These are phyloP conservation scores for Lathyrus sativus DNA, from an alignment of 306 rosid species.

Conservation along the genomic window DNA sequence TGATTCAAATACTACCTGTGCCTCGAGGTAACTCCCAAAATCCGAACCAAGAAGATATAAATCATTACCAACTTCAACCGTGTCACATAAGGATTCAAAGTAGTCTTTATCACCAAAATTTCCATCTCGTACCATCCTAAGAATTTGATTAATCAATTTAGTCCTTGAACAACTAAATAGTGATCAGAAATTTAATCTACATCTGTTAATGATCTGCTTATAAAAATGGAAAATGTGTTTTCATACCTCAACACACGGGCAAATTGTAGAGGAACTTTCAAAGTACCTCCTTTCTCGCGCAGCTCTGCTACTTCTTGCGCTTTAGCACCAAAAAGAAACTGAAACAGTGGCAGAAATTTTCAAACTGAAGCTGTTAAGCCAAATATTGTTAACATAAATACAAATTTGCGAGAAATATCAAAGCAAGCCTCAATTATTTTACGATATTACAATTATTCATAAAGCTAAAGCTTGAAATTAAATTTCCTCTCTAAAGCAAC, in stretches of 20 bases:
- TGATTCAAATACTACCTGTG: conserved; percentile 54
- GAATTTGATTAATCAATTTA: conserved; percentile 30
- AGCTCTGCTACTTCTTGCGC: conserved; percentile 57
- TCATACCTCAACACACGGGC: conserved; percentile 62
- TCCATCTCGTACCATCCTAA: conserved; percentile 76
- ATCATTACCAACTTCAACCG: conserved; percentile 58
- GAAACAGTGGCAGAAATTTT: conserved; percentile 35
- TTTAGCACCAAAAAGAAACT: conserved; percentile 78
- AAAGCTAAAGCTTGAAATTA: conserved; percentile 16
- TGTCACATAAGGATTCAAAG: conserved; percentile 64
- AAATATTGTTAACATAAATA: conserved; percentile 9
- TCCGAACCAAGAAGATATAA: conserved; percentile 66
- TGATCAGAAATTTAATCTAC: conserved; percentile 6
- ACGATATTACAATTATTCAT: conserved; percentile 30
- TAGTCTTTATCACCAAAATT: conserved; percentile 62
- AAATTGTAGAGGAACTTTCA: conserved; percentile 56
- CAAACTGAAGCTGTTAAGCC: conserved; percentile 16
- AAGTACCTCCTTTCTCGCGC: conserved; percentile 55
- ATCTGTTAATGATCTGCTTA: conserved; percentile 2
- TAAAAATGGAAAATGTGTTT: conserved; percentile 4
- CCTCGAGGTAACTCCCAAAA: conserved; percentile 72
- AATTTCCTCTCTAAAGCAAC: conserved; percentile 13
- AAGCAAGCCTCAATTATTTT: conserved; percentile 14
- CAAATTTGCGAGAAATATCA: conserved; percentile 21
- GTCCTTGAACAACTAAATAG: conserved; percentile 3